These are phyloP conservation scores for Fraxinus floribunda DNA, from an alignment of 305 asterid genomes.

Conservation along the genomic window DNA sequence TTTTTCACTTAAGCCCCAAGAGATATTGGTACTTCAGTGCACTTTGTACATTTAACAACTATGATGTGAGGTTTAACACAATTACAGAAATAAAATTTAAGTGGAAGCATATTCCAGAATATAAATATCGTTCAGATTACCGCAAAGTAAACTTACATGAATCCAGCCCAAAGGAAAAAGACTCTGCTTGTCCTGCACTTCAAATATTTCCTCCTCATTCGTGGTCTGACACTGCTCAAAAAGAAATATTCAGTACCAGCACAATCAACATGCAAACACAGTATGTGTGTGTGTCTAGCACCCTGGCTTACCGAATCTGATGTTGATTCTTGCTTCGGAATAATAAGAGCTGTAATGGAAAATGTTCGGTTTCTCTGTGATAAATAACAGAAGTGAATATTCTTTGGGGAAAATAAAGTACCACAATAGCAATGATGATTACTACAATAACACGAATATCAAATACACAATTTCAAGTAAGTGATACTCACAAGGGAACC, in stretches of 20 bases:
- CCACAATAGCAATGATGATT: slow-evolving; percentile 26
- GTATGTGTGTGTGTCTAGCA: slow-evolving; percentile 10
- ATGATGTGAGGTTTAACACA: not conserved
- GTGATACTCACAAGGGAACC: slow-evolving; percentile 80
- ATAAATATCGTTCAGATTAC: not conserved
- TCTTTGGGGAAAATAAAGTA: not conserved
- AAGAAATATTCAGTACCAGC: slow-evolving; percentile 31
- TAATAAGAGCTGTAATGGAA: slow-evolving; percentile 83
- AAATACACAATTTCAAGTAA: slow-evolving; percentile 8
- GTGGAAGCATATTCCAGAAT: slow-evolving; percentile 4
- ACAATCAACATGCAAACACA: slow-evolving; percentile 6
- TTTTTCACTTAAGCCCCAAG: not conserved
- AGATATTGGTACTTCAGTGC: not conserved
- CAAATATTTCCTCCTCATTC: slow-evolving; percentile 95
- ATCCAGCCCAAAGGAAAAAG: slow-evolving; percentile 97
- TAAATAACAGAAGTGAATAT: slow-evolving; percentile 23
- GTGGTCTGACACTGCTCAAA: slow-evolving; percentile 81
- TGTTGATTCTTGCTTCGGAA: slow-evolving; percentile 96
- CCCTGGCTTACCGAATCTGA: slow-evolving; percentile 75
- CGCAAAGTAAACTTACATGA: slow-evolving; percentile 59
- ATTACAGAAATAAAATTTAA: not conserved
- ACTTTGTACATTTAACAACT: not conserved
- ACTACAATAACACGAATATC: slow-evolving; percentile 13
- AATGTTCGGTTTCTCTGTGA: slow-evolving; percentile 77
- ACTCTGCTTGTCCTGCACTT: slow-evolving; percentile 88